Evolutionary conservation across 2,329 filamentous ascomycete genomes (phyloP), one percentile per base, ranked within the genome.

Genomic region (Ophiocordyceps robertsii): DNA sequence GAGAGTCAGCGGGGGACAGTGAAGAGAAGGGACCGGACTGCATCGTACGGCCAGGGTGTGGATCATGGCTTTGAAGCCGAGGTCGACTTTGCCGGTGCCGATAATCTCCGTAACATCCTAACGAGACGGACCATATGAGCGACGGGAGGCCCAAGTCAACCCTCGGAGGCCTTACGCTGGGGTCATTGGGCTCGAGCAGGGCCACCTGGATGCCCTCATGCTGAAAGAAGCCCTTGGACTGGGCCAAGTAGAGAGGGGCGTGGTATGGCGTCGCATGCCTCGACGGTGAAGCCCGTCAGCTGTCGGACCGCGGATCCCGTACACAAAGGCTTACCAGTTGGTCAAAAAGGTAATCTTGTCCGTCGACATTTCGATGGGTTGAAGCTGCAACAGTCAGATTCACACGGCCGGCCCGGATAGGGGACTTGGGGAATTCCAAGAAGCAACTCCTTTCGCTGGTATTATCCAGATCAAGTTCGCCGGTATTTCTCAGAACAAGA

Each of bases 381-480:
- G 65, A 56, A 56, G 59, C 68, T 77, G 57, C 54, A 49, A 47
- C 51, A 56, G 67, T 77, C 61, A 77, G 70, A 67, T 58, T 49
- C 41, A 56, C 58, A 54, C n/a, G n/a, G 57, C 52, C 44, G 46
- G 45, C 50, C 48, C 53, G 41, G 38, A 39, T 19, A 44, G 45
- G 56, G 60, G 59, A 61, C 48, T 54, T 65, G 21, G 44, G 46
- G 56, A 60, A 59, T 61, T 55, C 66, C 71, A 77, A 77, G 75
- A 81, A 82, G 82, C 82, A 85, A 80, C 76, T 85, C 77, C 82
- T 85, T 85, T 80, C 82, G 82, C 82, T 84, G 80, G 80, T 73
- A 84, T 84, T 84, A 81, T 80, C 77, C 79, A 83, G 80, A 83
- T 84, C 81, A 85, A 85, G 81, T 86, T 84, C 72, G 68, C 68